Evolutionary conservation across 805 yeast genomes (phyloP).

Genomic region (Middelhovenomyces tepae): DNA sequence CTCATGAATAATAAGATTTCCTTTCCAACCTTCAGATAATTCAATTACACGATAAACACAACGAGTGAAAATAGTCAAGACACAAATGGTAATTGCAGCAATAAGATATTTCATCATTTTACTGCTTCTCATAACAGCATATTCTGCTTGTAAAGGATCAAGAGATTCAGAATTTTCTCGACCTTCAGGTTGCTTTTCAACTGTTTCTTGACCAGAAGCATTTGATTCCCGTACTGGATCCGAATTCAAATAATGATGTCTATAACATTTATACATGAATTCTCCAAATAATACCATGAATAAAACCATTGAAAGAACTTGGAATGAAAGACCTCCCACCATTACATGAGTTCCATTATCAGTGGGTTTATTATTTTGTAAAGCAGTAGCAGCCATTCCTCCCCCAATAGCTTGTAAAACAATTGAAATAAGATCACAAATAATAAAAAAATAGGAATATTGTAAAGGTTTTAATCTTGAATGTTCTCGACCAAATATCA

Average conservation of each 20-base stretch:
- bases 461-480: constrained; percentile 47
- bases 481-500: constrained; percentile 48
- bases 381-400: constrained; percentile 50
- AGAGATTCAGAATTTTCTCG: neutral
- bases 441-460: constrained; percentile 56
- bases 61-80: constrained; percentile 26
- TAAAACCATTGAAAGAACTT: constrained; percentile 58
- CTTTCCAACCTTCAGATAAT: constrained; percentile 63
- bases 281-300: constrained; percentile 45
- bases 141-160: constrained; percentile 12
- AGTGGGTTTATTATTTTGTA: constrained; percentile 26
- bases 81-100: constrained; percentile 12
- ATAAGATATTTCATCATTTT: constrained; percentile 10
- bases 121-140: constrained; percentile 9
- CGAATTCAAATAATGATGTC: too few species aligned
- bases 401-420: constrained; percentile 72
- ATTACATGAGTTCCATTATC: constrained; percentile 53
- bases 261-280: constrained; percentile 31
- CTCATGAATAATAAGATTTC: constrained; percentile 54
- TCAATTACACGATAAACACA: constrained; percentile 70
- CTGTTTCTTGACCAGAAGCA: too few species aligned
- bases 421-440: constrained; percentile 56
- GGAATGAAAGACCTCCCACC: constrained; percentile 72
- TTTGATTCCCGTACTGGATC: too few species aligned
- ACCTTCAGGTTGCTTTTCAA: neutral